Conservation (phyloP, 2,329 filamentous ascomycete species). For the Colletotrichum karsti region DNA sequence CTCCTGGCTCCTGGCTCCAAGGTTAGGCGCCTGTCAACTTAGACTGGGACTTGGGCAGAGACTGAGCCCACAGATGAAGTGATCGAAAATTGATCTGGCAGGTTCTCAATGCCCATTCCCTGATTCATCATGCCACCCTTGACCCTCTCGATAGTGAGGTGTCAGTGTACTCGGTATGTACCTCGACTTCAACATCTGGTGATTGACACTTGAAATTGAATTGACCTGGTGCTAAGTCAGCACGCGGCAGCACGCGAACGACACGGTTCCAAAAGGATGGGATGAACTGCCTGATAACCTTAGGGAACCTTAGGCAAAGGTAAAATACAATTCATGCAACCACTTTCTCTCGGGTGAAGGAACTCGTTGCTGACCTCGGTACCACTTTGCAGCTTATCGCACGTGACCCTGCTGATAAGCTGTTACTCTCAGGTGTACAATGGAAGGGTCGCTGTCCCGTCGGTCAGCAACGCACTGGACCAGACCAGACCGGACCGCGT, state of each 20-base stretch:
- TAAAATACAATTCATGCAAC: neutral
- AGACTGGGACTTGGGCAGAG: neutral
- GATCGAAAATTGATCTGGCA: neutral
- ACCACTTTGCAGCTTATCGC: neutral
- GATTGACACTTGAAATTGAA: too few species aligned
- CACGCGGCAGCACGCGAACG: neutral
- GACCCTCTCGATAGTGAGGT: neutral
- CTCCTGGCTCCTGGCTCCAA: neutral
- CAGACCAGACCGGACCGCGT: too few species aligned
- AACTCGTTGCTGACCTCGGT: neutral
- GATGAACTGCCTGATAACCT: constrained; percentile 19
- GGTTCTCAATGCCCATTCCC: neutral
- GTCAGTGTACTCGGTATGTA: too few species aligned
- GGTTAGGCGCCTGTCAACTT: neutral
- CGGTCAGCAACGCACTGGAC: neutral
- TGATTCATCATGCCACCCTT: neutral
- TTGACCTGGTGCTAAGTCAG: neutral
- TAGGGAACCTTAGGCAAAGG: constrained; percentile 1
- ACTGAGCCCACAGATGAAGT: constrained; percentile 3
- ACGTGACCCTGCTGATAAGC: neutral
- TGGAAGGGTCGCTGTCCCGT: neutral
- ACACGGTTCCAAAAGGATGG: constrained; percentile 5
- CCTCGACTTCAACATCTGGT: too few species aligned
- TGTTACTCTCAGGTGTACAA: too few species aligned
- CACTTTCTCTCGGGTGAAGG: neutral